These are phyloP conservation scores for Magnusiomyces fungicola DNA, from an alignment of 1,139 yeast genomes.

Conservation along the genomic window DNA sequence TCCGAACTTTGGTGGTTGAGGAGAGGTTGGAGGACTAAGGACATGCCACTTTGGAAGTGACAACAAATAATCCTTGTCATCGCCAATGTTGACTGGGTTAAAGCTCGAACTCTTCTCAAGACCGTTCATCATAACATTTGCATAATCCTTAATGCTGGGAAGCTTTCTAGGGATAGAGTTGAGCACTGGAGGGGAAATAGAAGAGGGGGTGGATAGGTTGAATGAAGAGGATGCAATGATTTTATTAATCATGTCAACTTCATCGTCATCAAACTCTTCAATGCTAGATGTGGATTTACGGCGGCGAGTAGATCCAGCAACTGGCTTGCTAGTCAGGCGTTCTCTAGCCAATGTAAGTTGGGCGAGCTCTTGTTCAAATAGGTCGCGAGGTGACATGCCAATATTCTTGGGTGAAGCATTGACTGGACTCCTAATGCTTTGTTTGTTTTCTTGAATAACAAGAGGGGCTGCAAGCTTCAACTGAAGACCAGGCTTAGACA, in stretches of 20 bases:
- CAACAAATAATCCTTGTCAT: background rate
- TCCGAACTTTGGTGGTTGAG: conserved; percentile 11
- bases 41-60: conserved; percentile 4
- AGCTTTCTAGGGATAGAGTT: background rate
- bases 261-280: background rate
- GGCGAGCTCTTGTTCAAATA: conserved; percentile 4
- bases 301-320: background rate
- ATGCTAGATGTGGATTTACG: background rate
- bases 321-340: background rate
- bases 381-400: too few species aligned
- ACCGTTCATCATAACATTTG: background rate
- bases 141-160: background rate
- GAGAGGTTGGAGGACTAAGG: conserved; percentile 10
- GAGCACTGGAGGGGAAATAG: background rate
- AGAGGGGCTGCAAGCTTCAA: too few species aligned
- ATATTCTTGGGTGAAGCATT: too few species aligned
- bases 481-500: too few species aligned
- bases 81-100: background rate
- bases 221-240: background rate
- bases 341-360: conserved; percentile 1
- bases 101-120: too few species aligned
- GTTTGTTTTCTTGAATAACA: too few species aligned
- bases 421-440: too few species aligned
- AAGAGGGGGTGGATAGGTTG: background rate
- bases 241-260: background rate